A percentile compares a stretch with the other conserved stretches of the same genome.
Conservation (phyloP, 768 basidiomycete species). For the Mycena polygramma region DNA sequence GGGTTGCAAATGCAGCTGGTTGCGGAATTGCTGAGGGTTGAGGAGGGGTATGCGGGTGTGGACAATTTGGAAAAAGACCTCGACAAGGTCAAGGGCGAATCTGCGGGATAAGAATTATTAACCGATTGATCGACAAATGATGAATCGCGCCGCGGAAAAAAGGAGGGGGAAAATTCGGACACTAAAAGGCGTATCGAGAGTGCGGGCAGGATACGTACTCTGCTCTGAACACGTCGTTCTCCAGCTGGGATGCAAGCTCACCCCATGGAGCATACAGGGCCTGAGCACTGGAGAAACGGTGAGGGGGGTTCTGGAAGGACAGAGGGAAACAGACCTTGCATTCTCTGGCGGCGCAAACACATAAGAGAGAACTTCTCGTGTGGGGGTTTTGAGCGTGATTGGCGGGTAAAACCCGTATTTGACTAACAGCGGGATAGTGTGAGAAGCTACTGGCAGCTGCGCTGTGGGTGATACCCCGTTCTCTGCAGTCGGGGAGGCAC, state of each 20-base stretch:
- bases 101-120: constrained; percentile 55
- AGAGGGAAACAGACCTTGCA: constrained; percentile 51
- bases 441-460: constrained; percentile 41
- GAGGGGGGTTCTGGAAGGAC: constrained; percentile 36
- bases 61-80: constrained; percentile 94
- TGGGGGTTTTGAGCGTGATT: constrained; percentile 70
- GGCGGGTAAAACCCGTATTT: constrained; percentile 65
- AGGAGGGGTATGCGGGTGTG: constrained; percentile 91
- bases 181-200: constrained; percentile 28
- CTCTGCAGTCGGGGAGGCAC: constrained; percentile 47
- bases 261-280: constrained; percentile 77
- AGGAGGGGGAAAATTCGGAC: neutral
- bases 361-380: constrained; percentile 76
- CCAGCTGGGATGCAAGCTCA: constrained; percentile 77
- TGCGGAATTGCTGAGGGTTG: constrained; percentile 85
- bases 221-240: constrained; percentile 79
- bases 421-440: constrained; percentile 56
- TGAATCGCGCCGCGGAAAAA: constrained; percentile 25
- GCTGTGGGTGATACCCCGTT: constrained; percentile 42
- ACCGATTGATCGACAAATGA: constrained; percentile 8
- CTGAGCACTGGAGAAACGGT: constrained; percentile 47
- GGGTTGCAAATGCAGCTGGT: constrained; percentile 66
- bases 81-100: constrained; percentile 92
- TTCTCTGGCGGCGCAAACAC: constrained; percentile 82
- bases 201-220: constrained; percentile 73